Conservation (phyloP, 306 rosid genomes). For the Amphicarpaea edgeworthii region DNA sequence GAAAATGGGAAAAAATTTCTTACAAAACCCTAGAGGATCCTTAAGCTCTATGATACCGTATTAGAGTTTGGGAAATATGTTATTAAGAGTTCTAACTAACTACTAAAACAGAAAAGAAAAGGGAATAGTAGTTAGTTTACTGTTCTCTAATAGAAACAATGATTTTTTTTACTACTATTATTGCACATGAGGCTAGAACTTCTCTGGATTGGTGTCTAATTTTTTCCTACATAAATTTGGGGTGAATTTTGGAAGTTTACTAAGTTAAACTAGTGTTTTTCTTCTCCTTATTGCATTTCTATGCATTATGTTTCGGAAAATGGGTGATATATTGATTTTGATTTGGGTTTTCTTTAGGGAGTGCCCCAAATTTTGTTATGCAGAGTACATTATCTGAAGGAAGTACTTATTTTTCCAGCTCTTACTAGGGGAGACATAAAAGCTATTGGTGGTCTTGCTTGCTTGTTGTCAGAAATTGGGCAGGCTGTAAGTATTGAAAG, state of each 20-base stretch:
- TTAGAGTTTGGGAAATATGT: no score
- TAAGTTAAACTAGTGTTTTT: conserved; percentile 9
- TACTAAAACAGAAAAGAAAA: no score
- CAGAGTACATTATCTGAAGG: conserved; percentile 87
- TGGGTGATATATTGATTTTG: conserved; percentile 40
- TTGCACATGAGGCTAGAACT: no score
- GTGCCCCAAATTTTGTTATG: conserved; percentile 86
- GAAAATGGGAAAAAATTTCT: no score
- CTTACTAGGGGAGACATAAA: conserved; percentile 79
- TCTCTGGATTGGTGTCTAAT: not conserved
- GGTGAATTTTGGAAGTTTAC: conserved; percentile 19
- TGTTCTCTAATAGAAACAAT: no score
- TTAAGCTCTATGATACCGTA: no score
- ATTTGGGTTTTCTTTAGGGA: conserved; percentile 72
- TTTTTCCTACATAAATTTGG: conserved; percentile 33
- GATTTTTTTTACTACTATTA: no score
- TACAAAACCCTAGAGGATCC: no score
- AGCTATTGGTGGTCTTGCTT: conserved; percentile 87
- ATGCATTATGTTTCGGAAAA: not conserved
- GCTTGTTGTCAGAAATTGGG: conserved; percentile 94
- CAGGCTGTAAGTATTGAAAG: conserved; percentile 80
- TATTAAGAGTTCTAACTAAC: no score
- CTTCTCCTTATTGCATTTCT: conserved; percentile 3
- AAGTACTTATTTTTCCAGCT: conserved; percentile 86
- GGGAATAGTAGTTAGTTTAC: no score